These are phyloP conservation scores for Pythium guiyangense DNA, from an alignment of 352 stramenopile species.

Conservation along the genomic window DNA sequence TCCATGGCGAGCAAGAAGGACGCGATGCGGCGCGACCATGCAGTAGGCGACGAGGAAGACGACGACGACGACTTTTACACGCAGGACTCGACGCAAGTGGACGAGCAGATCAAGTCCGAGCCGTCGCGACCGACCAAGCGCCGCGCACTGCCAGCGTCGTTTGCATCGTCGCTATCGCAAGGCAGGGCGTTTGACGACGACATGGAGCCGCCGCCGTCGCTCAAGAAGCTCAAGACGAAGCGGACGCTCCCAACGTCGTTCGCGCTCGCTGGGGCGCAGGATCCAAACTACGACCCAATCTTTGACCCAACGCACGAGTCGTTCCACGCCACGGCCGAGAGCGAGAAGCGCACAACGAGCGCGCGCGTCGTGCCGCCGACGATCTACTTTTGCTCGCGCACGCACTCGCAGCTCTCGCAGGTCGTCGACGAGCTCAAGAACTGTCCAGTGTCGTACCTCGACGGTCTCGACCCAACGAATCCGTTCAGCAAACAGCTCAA, in stretches of 20 bases:
- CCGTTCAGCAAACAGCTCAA: conserved; percentile 43
- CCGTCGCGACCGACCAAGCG: not conserved
- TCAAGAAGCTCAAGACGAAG: conserved; percentile 14
- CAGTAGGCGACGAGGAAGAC: not conserved
- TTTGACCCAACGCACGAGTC: conserved; percentile 7
- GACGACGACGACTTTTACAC: conserved; percentile 11
- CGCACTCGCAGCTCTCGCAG: conserved; percentile 82
- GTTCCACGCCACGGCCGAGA: conserved; percentile 17
- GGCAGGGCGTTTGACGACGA: not conserved
- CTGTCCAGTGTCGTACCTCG: conserved; percentile 58
- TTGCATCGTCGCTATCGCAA: not conserved
- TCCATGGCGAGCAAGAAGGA: conserved; percentile 42
- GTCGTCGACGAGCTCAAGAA: conserved; percentile 79
- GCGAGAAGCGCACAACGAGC: not conserved
- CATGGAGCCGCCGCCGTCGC: conserved; percentile 4
- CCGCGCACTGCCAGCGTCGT: conserved; percentile 4
- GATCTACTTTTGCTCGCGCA: conserved; percentile 88
- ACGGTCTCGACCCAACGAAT: conserved; percentile 29
- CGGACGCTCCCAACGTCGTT: conserved; percentile 26
- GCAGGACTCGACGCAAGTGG: not conserved
- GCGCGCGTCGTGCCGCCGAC: conserved; percentile 35
- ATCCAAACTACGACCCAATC: not conserved
- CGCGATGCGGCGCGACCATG: not conserved
- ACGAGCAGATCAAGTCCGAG: not conserved
- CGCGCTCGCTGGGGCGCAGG: no score